Percentiles rank a stretch among this genome's conserved stretches.
These are phyloP conservation scores for Phialophora verrucosa DNA, from an alignment of 2,329 filamentous ascomycete species.

Conservation along the genomic window DNA sequence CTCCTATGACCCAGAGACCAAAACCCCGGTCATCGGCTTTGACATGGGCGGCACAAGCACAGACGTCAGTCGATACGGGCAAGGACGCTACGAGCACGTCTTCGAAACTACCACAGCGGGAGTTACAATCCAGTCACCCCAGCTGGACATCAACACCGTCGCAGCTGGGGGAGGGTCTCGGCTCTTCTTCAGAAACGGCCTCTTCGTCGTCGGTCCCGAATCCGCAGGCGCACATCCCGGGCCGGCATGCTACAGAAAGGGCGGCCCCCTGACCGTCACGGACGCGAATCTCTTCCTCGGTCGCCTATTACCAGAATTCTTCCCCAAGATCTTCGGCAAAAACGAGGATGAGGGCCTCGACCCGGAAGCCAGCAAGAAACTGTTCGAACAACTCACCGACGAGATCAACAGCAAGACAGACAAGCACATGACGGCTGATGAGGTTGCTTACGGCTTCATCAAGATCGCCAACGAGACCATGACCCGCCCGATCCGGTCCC, in stretches of 20 bases:
- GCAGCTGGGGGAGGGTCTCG: slow-evolving; percentile 75
- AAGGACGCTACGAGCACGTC: slow-evolving; percentile 87
- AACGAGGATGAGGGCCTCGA: slow-evolving; percentile 85
- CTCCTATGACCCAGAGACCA: slow-evolving; percentile 82
- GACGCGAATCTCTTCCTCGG: slow-evolving; percentile 91
- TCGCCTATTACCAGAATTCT: slow-evolving; percentile 86
- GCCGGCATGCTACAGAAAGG: slow-evolving; percentile 90
- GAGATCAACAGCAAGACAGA: slow-evolving; percentile 74
- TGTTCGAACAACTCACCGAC: slow-evolving; percentile 76
- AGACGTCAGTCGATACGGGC: slow-evolving; percentile 85
- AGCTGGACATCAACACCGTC: slow-evolving; percentile 93
- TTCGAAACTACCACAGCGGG: slow-evolving; percentile 94
- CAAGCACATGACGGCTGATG: slow-evolving; percentile 74
- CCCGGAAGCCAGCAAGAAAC: slow-evolving; percentile 72
- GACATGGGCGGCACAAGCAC: slow-evolving; percentile 96
- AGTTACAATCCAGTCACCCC: slow-evolving; percentile 90
- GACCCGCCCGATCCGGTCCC: slow-evolving; percentile 85
- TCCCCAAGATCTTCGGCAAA: slow-evolving; percentile 93
- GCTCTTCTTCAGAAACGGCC: slow-evolving; percentile 84
- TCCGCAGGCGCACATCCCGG: slow-evolving; percentile 90
- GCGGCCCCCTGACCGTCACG: slow-evolving; percentile 86
- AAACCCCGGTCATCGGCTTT: slow-evolving; percentile 87
- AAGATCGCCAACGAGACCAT: slow-evolving; percentile 91
- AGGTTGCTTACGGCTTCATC: slow-evolving; percentile 90
- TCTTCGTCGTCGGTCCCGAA: slow-evolving; percentile 92